A percentile compares a stretch with the other conserved stretches of the same genome.
Evolutionary conservation across 2,329 filamentous ascomycete species (phyloP).

Genomic region (Macrophomina tecta): DNA sequence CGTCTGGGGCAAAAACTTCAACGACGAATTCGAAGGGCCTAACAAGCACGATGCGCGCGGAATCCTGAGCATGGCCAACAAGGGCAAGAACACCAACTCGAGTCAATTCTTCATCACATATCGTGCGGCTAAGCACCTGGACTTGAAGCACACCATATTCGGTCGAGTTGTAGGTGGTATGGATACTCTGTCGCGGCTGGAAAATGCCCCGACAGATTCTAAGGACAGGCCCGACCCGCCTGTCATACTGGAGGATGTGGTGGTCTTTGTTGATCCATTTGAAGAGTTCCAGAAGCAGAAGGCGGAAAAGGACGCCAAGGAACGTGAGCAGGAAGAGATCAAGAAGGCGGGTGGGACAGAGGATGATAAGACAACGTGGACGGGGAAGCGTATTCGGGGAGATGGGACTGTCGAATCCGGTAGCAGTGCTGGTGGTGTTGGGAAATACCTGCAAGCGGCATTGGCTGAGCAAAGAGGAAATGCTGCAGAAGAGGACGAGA

Average conservation of each 20-base stretch:
- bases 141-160: conserved; percentile 97
- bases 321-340: conserved; percentile 69
- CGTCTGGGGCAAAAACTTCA: conserved; percentile 93
- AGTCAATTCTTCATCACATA: conserved; percentile 96
- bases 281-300: conserved; percentile 83
- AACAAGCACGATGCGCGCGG: conserved; percentile 82
- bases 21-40: conserved; percentile 91
- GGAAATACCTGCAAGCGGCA: conserved; percentile 80
- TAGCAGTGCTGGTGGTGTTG: conserved; percentile 62
- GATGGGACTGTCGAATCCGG: conserved; percentile 65
- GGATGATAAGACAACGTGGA: conserved; percentile 93
- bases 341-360: conserved; percentile 73
- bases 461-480: conserved; percentile 44
- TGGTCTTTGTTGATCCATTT: conserved; percentile 92
- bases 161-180: conserved; percentile 80
- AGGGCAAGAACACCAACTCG: conserved; percentile 96
- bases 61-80: conserved; percentile 93
- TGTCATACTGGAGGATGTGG: conserved; percentile 80
- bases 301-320: conserved; percentile 60
- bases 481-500: conserved; percentile 58
- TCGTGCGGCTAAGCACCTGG: conserved; percentile 80
- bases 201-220: conserved; percentile 73
- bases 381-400: conserved; percentile 82
- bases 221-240: conserved; percentile 23
- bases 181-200: conserved; percentile 75